Percentiles rank a stretch among this genome's conserved stretches.
Conservation (phyloP, 371 early-diverging fungal genomes). For the Caulochytrium protostelioides region DNA sequence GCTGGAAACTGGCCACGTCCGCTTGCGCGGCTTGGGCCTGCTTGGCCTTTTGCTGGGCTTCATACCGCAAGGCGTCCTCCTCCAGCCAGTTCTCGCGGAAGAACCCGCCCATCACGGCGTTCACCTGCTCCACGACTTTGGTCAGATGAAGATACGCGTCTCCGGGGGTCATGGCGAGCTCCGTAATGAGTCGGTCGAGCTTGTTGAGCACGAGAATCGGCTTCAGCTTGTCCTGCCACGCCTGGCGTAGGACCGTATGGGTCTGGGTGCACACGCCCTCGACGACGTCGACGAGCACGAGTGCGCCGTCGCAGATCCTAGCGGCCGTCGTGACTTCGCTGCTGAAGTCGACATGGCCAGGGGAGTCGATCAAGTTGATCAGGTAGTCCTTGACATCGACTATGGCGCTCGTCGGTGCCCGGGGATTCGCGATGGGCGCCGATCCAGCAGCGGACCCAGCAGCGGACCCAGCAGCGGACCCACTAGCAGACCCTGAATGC, state of each 20-base stretch:
- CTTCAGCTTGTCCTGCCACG: constrained; percentile 67
- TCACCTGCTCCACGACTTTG: constrained; percentile 82
- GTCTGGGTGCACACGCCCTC: constrained; percentile 98
- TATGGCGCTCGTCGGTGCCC: background rate
- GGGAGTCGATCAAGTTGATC: constrained; percentile 96
- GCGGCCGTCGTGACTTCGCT: constrained; percentile 92
- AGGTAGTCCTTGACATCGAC: constrained; percentile 41
- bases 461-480: background rate
- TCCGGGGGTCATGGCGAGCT: constrained; percentile 66
- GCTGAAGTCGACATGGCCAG: constrained; percentile 99
- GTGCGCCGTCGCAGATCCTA: constrained; percentile 84
- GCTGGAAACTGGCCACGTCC: constrained; percentile 9
- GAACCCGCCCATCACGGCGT: constrained; percentile 83
- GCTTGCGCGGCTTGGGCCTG: constrained; percentile 12
- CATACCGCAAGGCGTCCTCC: constrained; percentile 54
- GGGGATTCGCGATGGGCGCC: background rate
- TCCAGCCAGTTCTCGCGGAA: constrained; percentile 69
- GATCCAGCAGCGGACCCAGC: background rate
- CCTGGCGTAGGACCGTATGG: constrained; percentile 81
- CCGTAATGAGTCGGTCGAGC: constrained; percentile 87
- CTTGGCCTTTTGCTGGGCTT: no score
- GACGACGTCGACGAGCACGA: constrained; percentile 93
- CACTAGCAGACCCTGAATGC: background rate
- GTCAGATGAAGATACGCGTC: constrained; percentile 81
- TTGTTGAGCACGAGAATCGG: constrained; percentile 97